phyloP scores from a whole-genome alignment of 2,329 filamentous ascomycete genomes.

The Xylaria polymorpha region DNA sequence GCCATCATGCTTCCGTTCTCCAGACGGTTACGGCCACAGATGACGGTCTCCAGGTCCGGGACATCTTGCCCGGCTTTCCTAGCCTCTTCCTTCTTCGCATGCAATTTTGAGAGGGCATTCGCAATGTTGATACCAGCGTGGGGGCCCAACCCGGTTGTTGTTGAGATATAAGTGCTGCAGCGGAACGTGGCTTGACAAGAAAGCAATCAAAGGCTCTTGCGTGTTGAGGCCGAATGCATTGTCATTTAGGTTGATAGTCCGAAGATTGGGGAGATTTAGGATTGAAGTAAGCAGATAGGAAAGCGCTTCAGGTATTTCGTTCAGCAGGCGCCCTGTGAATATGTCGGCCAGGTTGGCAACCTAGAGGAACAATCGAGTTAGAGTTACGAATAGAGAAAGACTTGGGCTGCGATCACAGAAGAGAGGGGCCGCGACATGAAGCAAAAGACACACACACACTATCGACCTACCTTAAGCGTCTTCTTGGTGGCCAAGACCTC shows the following conservation, averaged over 20 bases:
- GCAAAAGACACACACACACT: not conserved
- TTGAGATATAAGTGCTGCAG: conserved; percentile 96
- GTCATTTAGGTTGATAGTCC: conserved; percentile 95
- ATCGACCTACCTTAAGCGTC: conserved; percentile 71
- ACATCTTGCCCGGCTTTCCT: conserved; percentile 77
- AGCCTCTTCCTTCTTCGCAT: conserved; percentile 84
- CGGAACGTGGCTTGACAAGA: conserved; percentile 87
- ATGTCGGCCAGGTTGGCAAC: conserved; percentile 94
- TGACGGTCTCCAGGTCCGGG: conserved; percentile 91
- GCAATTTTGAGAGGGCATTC: conserved; percentile 84
- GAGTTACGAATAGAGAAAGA: not conserved
- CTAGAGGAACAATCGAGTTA: conserved; percentile 52
- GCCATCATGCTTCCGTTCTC: conserved; percentile 97
- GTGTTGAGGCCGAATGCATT: conserved; percentile 98
- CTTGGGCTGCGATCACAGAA: not conserved
- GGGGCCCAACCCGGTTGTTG: conserved; percentile 95
- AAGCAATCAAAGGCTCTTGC: conserved; percentile 90
- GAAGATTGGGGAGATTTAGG: conserved; percentile 84
- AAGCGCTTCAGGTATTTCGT: conserved; percentile 92
- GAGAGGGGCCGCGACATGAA: not conserved
- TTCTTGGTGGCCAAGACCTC: conserved; percentile 87
- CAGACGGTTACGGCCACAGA: conserved; percentile 94
- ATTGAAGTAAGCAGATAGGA: conserved; percentile 86
- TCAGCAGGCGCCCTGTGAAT: conserved; percentile 92
- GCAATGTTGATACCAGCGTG: conserved; percentile 90